Base-by-base conservation (phyloP, 2,329 filamentous ascomycete species). In the Xylaria sp. region DNA sequence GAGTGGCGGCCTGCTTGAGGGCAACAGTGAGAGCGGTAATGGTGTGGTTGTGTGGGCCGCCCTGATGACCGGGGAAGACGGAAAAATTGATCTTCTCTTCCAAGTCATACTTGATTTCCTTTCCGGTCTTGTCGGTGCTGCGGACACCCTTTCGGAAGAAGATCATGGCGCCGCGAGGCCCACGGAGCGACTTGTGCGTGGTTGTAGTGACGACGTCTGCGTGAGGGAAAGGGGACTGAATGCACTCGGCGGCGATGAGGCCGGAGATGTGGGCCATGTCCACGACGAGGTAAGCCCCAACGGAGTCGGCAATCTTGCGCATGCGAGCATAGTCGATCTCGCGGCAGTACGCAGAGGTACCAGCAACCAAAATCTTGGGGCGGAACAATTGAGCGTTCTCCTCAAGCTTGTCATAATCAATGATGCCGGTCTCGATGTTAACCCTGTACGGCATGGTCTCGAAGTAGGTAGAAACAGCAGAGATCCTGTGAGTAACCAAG, bases 211-310 rank as follows among this genome's bases (percentile, higher is more conserved):
- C 96, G 66, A 99, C 92, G 80, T 99, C 96, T 74, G 96, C 95
- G 81, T 97, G 86, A 72, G 89, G 86, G 85, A 99, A 99, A 53
- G 96, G 96, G 58, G 93, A 94, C 71, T 94, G 93, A 79, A 98
- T 96, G 75, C 97, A 96, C 76, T 91, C 92, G 69, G 94, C 93
- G 59, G 96, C 94, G 72, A 99, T 92, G 58, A 99, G 89, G 78
- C 96, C 96, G 58, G 95, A 98, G 81, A 99, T 98, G 83, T 99
- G 96, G 66, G 96, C 96, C 93, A 99, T 99, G 78, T 99, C 96
- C 73, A 96, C 93, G 72, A 99, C 88, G 61, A 99, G 89, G 84
- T 98, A 99, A 73, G 95, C 94, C 78, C 94, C 94, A 67, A 97
- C 92, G 51, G 90, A 92, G 83, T 98, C 94, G 71, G 94, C 93